phyloP scores from a whole-genome alignment of 1,139 yeast genomes.

The Nakaseomyces sp. region DNA sequence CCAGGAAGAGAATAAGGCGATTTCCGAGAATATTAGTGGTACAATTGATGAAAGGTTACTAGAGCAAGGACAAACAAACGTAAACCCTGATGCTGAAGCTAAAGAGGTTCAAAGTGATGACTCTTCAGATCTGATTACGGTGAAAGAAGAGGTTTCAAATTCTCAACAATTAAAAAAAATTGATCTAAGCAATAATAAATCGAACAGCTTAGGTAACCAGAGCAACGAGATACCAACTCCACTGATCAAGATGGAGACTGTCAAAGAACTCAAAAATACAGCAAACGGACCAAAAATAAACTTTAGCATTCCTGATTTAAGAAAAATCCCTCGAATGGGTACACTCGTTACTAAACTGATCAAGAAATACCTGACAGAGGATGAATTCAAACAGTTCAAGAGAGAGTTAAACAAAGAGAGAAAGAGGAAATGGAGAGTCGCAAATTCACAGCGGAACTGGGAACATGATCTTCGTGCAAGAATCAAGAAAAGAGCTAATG shows the following conservation, averaged over 20 bases:
- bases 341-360: constrained; percentile 22
- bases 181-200: neutral
- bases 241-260: neutral
- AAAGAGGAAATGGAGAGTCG: constrained; percentile 86
- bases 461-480: constrained; percentile 80
- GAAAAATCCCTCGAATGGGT: constrained; percentile 14
- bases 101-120: neutral
- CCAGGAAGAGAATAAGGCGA: no score
- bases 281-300: constrained; percentile 7
- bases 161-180: neutral
- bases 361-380: constrained; percentile 28
- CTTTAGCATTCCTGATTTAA: constrained; percentile 28
- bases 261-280: neutral
- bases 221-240: neutral
- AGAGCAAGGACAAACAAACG: neutral
- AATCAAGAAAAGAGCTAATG: constrained; percentile 61
- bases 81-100: no score
- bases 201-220: neutral
- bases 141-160: constrained; percentile 15
- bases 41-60: no score
- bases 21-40: no score
- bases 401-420: constrained; percentile 56
- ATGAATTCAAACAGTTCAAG: constrained; percentile 56
- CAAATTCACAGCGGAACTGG: constrained; percentile 70
- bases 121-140: constrained; percentile 20